phyloP scores from a whole-genome alignment of 1,284 basidiomycete genomes.

The Phlebopus sp. region DNA sequence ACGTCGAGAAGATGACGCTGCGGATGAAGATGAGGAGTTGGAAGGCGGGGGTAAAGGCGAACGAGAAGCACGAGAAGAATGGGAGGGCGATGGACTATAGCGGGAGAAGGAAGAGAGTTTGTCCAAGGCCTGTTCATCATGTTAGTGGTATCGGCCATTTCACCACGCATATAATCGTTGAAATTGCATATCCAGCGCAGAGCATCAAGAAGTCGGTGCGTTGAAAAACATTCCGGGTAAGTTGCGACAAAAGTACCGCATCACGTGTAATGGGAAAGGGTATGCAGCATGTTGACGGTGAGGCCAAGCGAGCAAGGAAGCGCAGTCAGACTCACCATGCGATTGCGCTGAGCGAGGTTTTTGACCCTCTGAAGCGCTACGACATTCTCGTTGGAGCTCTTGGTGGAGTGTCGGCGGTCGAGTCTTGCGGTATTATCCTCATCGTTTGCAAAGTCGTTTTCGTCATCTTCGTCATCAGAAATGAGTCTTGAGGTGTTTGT shows the following conservation, averaged over 20 bases:
- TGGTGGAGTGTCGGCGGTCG: slow-evolving; percentile 38
- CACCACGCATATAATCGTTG: slow-evolving; percentile 21
- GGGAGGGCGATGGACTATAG: slow-evolving; percentile 41
- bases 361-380: slow-evolving; percentile 63
- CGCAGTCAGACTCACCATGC: slow-evolving; percentile 48
- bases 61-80: slow-evolving; percentile 34
- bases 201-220: slow-evolving; percentile 5
- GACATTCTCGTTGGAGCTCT: slow-evolving; percentile 48
- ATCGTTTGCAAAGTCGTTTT: slow-evolving; percentile 59
- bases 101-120: slow-evolving; percentile 60
- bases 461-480: slow-evolving; percentile 49
- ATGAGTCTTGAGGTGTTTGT: slow-evolving; percentile 31
- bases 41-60: slow-evolving; percentile 32
- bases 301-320: slow-evolving; percentile 8
- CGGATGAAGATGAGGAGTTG: slow-evolving; percentile 30
- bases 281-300: slow-evolving; percentile 10
- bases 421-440: slow-evolving; percentile 69
- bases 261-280: slow-evolving; percentile 25
- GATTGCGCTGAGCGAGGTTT: slow-evolving; percentile 67
- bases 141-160: slow-evolving; percentile 13
- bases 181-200: slow-evolving; percentile 4
- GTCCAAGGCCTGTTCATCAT: slow-evolving; percentile 54
- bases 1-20: slow-evolving; percentile 31
- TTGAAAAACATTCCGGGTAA: slow-evolving; percentile 1
- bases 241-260: slow-evolving; percentile 12